Percentiles rank a stretch among this genome's conserved stretches.
Evolutionary conservation across 306 rosid species (phyloP).

Genomic region (Medicago arabica): DNA sequence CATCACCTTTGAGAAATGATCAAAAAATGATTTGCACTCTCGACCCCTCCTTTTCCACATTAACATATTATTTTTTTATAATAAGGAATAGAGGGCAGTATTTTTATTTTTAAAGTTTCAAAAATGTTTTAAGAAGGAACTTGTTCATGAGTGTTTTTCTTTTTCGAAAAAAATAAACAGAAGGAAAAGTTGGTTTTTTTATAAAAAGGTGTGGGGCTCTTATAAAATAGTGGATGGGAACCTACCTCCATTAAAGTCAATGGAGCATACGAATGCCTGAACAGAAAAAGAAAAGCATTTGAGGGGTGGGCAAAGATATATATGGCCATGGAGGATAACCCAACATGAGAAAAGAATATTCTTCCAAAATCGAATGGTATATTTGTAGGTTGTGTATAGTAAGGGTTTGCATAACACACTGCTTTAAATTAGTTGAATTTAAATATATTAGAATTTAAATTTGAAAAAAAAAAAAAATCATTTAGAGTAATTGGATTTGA

Average conservation of each 20-base stretch:
- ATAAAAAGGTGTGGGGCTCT: constrained; percentile 16
- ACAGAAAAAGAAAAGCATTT: constrained; percentile 21
- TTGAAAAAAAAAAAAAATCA: neutral
- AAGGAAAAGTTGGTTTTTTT: neutral
- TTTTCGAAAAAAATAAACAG: neutral
- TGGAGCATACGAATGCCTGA: constrained; percentile 25
- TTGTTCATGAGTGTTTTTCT: neutral
- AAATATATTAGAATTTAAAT: too few relatives aligned
- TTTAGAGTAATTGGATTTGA: neutral
- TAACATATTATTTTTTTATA: too few relatives aligned
- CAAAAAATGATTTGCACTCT: too few relatives aligned
- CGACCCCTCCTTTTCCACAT: too few relatives aligned
- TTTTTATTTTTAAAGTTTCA: neutral
- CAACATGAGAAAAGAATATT: neutral
- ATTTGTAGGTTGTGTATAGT: neutral
- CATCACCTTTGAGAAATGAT: too few relatives aligned
- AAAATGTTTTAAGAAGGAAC: neutral
- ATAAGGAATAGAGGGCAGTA: too few relatives aligned
- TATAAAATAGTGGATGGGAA: constrained; percentile 20
- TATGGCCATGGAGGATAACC: constrained; percentile 16
- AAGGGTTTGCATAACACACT: neutral
- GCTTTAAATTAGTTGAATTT: too few relatives aligned
- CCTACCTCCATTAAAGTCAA: constrained; percentile 37
- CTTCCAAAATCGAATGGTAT: constrained; percentile 2
- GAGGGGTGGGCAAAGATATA: constrained; percentile 9